These are phyloP conservation scores for Tolypocladium inflatum DNA, from an alignment of 2,329 filamentous ascomycete genomes.

Conservation along the genomic window DNA sequence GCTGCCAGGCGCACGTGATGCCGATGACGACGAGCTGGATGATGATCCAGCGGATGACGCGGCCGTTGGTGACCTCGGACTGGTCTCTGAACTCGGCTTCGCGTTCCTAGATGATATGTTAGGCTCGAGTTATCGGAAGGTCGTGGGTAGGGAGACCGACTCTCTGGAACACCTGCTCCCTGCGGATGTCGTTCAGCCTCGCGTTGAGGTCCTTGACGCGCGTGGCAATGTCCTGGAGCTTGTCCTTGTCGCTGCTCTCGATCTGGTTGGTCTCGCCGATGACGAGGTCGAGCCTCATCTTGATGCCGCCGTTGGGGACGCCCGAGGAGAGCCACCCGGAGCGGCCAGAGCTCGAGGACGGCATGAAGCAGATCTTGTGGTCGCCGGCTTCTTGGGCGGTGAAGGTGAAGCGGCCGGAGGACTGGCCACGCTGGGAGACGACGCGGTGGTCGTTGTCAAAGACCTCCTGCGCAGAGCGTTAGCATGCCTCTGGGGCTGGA, in stretches of 20 bases:
- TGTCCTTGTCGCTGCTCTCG: constrained; percentile 86
- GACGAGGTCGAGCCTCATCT: constrained; percentile 77
- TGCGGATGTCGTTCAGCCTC: constrained; percentile 75
- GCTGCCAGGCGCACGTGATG: constrained; percentile 89
- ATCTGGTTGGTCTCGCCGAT: constrained; percentile 93
- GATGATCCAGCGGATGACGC: constrained; percentile 88
- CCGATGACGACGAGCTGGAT: constrained; percentile 81
- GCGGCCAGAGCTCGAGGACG: constrained; percentile 61
- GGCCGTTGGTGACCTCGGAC: constrained; percentile 83
- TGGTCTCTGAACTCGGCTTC: constrained; percentile 98
- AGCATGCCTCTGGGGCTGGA: background rate
- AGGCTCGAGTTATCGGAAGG: background rate
- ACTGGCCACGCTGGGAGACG: constrained; percentile 71
- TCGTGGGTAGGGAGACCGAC: constrained; percentile 36
- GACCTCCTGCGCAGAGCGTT: constrained; percentile 52
- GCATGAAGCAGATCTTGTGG: constrained; percentile 91
- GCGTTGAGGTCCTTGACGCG: constrained; percentile 85
- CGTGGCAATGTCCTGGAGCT: constrained; percentile 81
- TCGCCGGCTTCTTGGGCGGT: constrained; percentile 89
- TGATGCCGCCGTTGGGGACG: constrained; percentile 64
- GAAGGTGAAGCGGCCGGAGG: constrained; percentile 86
- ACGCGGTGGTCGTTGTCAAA: constrained; percentile 98
- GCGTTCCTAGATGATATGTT: constrained; percentile 56
- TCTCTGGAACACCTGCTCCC: constrained; percentile 94
- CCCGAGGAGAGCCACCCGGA: constrained; percentile 62